phyloP scores from a whole-genome alignment of 192 early-diverging fungal genomes.

The Anaeromyces robustus region DNA sequence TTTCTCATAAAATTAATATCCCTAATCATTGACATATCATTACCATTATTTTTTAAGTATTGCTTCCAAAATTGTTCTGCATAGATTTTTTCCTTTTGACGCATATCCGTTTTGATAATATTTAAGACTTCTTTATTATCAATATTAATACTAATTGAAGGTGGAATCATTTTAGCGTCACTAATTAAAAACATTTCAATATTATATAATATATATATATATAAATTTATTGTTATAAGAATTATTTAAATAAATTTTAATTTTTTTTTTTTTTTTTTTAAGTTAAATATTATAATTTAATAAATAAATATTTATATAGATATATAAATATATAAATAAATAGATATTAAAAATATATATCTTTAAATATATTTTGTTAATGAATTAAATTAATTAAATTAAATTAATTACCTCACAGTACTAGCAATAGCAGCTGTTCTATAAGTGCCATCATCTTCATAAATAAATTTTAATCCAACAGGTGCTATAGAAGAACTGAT shows the following conservation, averaged over 20 bases:
- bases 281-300: too few species aligned
- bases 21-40: neutral
- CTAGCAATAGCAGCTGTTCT: neutral
- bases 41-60: neutral
- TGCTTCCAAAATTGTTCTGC: neutral
- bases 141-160: neutral
- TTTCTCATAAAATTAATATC: neutral
- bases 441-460: neutral
- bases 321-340: too few species aligned
- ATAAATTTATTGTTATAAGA: too few species aligned
- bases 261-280: too few species aligned
- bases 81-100: neutral
- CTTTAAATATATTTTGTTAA: too few species aligned
- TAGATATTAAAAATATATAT: too few species aligned
- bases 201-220: too few species aligned
- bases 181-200: too few species aligned
- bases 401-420: neutral
- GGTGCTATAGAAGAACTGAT: neutral
- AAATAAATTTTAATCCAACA: neutral
- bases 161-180: neutral
- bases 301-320: too few species aligned
- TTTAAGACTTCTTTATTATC: neutral
- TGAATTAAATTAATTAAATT: too few species aligned
- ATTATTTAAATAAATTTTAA: too few species aligned
- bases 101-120: neutral